Conservation (phyloP, 129 eudicot species). For the Centella asiatica region DNA sequence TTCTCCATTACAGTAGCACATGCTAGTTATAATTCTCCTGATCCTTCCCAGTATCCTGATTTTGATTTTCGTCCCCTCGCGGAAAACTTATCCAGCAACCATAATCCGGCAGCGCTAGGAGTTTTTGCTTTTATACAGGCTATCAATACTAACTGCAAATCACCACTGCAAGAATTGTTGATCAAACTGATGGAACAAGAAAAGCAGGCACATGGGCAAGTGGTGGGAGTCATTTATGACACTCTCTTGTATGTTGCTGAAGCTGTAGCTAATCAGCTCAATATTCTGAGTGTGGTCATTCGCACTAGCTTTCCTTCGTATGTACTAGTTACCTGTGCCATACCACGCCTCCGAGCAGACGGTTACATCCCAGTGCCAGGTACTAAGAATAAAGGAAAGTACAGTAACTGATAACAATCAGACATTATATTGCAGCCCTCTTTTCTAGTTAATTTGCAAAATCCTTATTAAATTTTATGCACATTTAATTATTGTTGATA, state of each 20-base stretch:
- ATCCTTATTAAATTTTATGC: too few species aligned
- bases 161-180: conserved; percentile 28
- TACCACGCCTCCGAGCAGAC: conserved; percentile 18
- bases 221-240: conserved; percentile 22
- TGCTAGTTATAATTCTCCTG: conserved; percentile 32
- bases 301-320: conserved; percentile 8
- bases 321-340: conserved; percentile 17
- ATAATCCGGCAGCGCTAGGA: neutral
- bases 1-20: conserved; percentile 46
- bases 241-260: conserved; percentile 17
- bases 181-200: conserved; percentile 14
- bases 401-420: neutral
- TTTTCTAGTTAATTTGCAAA: too few species aligned
- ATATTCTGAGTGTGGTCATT: conserved; percentile 20
- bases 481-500: too few species aligned
- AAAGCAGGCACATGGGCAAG: neutral
- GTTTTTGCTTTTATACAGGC: conserved; percentile 3
- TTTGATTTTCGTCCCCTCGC: conserved; percentile 31
- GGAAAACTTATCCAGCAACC: conserved; percentile 15
- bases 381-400: neutral
- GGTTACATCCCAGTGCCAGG: conserved; percentile 27
- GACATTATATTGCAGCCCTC: too few species aligned
- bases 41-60: conserved; percentile 36
- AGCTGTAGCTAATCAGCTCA: conserved; percentile 19
- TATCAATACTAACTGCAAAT: conserved; percentile 27